These are phyloP conservation scores for Apiospora phragmitis DNA, from an alignment of 2,329 filamentous ascomycete genomes.

Conservation along the genomic window DNA sequence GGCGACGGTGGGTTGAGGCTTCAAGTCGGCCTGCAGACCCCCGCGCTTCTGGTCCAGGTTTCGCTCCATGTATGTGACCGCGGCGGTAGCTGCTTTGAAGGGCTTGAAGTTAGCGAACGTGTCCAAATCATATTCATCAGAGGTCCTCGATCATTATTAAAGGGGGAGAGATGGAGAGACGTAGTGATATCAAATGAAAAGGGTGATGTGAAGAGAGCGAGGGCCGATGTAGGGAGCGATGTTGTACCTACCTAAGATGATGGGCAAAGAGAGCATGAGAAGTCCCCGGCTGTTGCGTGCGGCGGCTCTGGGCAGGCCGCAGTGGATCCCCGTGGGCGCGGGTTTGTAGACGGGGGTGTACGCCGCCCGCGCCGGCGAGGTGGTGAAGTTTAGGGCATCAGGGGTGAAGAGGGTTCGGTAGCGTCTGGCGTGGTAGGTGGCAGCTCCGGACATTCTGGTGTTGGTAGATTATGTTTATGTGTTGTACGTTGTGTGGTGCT, in stretches of 20 bases:
- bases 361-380: slow-evolving; percentile 7
- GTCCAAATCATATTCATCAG: not conserved
- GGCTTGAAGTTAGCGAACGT: not conserved
- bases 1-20: not conserved
- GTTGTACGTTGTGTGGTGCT: not conserved
- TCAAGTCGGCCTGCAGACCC: slow-evolving; percentile 7
- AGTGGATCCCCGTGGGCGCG: slow-evolving; percentile 15
- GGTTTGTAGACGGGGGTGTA: slow-evolving; percentile 13
- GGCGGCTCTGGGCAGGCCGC: slow-evolving; percentile 13
- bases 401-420: slow-evolving; percentile 16
- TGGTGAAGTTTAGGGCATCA: slow-evolving; percentile 14
- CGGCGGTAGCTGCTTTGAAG: slow-evolving; percentile 8
- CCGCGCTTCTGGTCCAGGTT: slow-evolving; percentile 1
- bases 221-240: not conserved
- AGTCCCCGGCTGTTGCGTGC: slow-evolving; percentile 8
- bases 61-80: slow-evolving; percentile 1
- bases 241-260: slow-evolving; percentile 2
- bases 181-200: not conserved
- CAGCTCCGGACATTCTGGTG: not conserved
- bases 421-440: slow-evolving; percentile 16
- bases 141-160: not conserved
- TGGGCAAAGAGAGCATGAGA: not conserved
- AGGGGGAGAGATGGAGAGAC: not conserved
- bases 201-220: not conserved
- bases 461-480: not conserved